Percentiles rank a stretch among this genome's conserved stretches.
Evolutionary conservation across 495 filamentous ascomycete species (phyloP).

Genomic region (Lichenothelia convexa): DNA sequence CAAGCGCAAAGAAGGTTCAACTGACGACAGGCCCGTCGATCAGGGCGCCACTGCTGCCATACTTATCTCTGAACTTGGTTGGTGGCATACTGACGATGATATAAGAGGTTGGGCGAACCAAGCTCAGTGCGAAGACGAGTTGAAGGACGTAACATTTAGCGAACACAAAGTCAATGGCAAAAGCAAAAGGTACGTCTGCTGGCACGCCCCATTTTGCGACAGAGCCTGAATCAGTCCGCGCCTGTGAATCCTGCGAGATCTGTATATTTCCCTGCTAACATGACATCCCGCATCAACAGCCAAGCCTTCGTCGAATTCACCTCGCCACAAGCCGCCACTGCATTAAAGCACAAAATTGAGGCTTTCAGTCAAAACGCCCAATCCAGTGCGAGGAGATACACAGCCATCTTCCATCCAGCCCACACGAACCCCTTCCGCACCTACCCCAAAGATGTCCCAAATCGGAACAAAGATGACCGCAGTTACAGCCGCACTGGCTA

Average conservation of each 20-base stretch:
- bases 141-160: slow-evolving; percentile 87
- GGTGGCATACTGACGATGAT: slow-evolving; percentile 96
- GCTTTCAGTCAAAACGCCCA: slow-evolving; percentile 31
- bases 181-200: slow-evolving; percentile 65
- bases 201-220: neutral
- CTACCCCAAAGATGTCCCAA: slow-evolving; percentile 74
- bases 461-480: slow-evolving; percentile 45
- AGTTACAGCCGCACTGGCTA: slow-evolving; percentile 27
- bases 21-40: slow-evolving; percentile 61
- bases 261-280: slow-evolving; percentile 3
- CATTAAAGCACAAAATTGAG: slow-evolving; percentile 69
- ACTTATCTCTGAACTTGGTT: slow-evolving; percentile 71
- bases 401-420: slow-evolving; percentile 57
- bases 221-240: neutral
- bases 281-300: slow-evolving; percentile 30
- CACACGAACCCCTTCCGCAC: slow-evolving; percentile 77
- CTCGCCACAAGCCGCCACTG: slow-evolving; percentile 68
- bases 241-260: slow-evolving; percentile 2
- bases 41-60: slow-evolving; percentile 68
- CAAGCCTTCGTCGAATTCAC: slow-evolving; percentile 83
- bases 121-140: slow-evolving; percentile 57
- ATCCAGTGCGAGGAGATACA: slow-evolving; percentile 47
- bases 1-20: slow-evolving; percentile 30
- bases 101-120: slow-evolving; percentile 73
- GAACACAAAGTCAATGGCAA: slow-evolving; percentile 99